A percentile compares a stretch with the other conserved stretches of the same genome.
These are phyloP conservation scores for Ocimum tenuiflorum DNA, from an alignment of 257 asterid species.

Conservation along the genomic window DNA sequence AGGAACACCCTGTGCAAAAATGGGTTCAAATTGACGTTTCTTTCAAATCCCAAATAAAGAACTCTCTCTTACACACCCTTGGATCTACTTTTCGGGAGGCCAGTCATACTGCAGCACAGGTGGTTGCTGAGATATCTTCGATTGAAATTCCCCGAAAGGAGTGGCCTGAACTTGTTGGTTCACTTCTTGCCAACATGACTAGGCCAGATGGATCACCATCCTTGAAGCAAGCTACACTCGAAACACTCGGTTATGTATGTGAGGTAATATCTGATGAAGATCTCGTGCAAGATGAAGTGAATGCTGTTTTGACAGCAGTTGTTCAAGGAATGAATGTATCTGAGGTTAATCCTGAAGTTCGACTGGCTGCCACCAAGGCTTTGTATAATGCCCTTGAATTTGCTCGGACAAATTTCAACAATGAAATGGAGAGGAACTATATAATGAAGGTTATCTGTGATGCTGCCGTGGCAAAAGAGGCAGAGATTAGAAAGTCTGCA, in stretches of 20 bases:
- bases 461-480: conserved; percentile 63
- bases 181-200: conserved; percentile 62
- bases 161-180: conserved; percentile 78
- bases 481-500: conserved; percentile 71
- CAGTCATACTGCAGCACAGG: conserved; percentile 75
- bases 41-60: conserved; percentile 60
- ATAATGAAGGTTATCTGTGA: conserved; percentile 79
- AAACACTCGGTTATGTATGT: conserved; percentile 78
- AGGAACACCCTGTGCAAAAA: conserved; percentile 49
- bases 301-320: conserved; percentile 72
- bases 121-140: conserved; percentile 72
- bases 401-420: conserved; percentile 79
- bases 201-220: conserved; percentile 50
- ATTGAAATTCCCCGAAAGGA: conserved; percentile 70
- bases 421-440: conserved; percentile 77
- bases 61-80: conserved; percentile 52
- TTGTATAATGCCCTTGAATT: conserved; percentile 82
- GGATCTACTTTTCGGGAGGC: conserved; percentile 60
- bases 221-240: conserved; percentile 69
- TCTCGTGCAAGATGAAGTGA: conserved; percentile 74
- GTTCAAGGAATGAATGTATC: conserved; percentile 73
- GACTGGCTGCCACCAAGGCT: conserved; percentile 76
- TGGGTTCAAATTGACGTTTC: conserved; percentile 61
- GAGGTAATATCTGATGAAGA: conserved; percentile 75
- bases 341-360: conserved; percentile 53